Base-by-base conservation (phyloP, 179 eudicot genomes). In the Gypsophila paniculata region DNA sequence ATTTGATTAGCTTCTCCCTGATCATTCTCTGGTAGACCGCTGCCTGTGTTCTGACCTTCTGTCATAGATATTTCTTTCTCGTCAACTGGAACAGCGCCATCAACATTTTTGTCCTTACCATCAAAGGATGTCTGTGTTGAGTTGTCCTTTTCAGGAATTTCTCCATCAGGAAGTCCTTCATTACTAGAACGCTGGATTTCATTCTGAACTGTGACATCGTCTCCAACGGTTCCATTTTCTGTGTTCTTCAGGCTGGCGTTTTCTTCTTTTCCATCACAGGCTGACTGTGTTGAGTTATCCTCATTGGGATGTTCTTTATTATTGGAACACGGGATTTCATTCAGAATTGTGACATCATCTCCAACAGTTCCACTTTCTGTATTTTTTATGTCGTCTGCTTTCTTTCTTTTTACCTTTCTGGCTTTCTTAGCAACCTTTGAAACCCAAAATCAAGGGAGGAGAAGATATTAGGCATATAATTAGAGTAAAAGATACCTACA, bases 361-460 rank as follows among this genome's bases (percentile, higher is more conserved):
- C 69, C 81, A 71, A 55, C 79, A 49, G 83, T 53, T 74, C 81
- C 75, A 72, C 78, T 76, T 65, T 68, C 82, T 65, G 72, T 64
- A 22, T 79, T 80, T 19, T 76, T 82, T 75, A 68, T 61, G 69
- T 75, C 83, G n/a, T 68, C 70, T 57, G 64, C 63, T 67, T 77
- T 86, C 79, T 87, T 92, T 80, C 70, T 73, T 72, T 79, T 86
- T 69, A 78, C 84, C 85, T 82, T 91, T 82, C 90, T 88, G 58
- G 85, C 75, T 81, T 90, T 95, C 69, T 74, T 84, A 52, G 96
- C 84, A 67, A 95, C 96, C 99, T 94, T 80, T 15, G n/a, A 58
- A 74, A 61, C 63, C 69, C 51, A 64, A 18, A 61, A 25, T 29
- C 48, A 71, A 25, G 42, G 49, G 29, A 59, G 62, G 46, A n/a